These are phyloP conservation scores for Populus hybrid DNA, from an alignment of 441 rosid species.

Conservation along the genomic window DNA sequence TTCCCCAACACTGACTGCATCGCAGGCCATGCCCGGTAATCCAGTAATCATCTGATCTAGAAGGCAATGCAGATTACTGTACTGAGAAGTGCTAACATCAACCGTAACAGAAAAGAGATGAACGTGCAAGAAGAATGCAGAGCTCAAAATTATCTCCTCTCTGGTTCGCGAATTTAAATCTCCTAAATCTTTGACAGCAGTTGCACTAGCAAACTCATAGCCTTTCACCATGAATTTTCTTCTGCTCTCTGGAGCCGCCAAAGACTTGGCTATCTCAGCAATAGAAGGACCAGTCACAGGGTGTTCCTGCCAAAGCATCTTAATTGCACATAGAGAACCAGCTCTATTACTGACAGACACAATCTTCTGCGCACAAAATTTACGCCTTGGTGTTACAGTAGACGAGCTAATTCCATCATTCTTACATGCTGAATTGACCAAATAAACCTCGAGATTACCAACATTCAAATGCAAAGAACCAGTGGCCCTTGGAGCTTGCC, in stretches of 20 bases:
- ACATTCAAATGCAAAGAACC: conserved; percentile 52
- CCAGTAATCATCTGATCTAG: conserved; percentile 50
- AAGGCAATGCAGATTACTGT: conserved; percentile 41
- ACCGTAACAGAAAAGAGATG: conserved; percentile 46
- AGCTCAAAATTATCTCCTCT: conserved; percentile 66
- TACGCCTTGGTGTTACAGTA: conserved; percentile 24
- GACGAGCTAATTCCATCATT: conserved; percentile 32
- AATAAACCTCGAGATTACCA: conserved; percentile 57
- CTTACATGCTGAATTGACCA: conserved; percentile 48
- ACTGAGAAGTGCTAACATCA: conserved; percentile 50
- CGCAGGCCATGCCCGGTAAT: conserved; percentile 35
- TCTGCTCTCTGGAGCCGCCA: conserved; percentile 57
- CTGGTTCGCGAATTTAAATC: conserved; percentile 50
- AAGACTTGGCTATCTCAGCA: conserved; percentile 70
- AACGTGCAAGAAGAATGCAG: conserved; percentile 58
- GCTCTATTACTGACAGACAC: conserved; percentile 46
- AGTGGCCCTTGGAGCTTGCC: conserved; percentile 37
- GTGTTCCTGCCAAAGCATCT: conserved; percentile 81
- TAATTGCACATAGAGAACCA: conserved; percentile 55
- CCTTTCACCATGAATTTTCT: conserved; percentile 37
- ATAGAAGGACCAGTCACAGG: conserved; percentile 63
- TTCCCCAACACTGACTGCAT: conserved; percentile 25
- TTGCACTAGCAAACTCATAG: conserved; percentile 69
- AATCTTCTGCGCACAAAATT: conserved; percentile 51
- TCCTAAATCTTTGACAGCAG: conserved; percentile 54